A percentile compares a stretch with the other conserved stretches of the same genome.
Conservation (phyloP, 768 basidiomycete genomes). For the Gymnopilus junonius region DNA sequence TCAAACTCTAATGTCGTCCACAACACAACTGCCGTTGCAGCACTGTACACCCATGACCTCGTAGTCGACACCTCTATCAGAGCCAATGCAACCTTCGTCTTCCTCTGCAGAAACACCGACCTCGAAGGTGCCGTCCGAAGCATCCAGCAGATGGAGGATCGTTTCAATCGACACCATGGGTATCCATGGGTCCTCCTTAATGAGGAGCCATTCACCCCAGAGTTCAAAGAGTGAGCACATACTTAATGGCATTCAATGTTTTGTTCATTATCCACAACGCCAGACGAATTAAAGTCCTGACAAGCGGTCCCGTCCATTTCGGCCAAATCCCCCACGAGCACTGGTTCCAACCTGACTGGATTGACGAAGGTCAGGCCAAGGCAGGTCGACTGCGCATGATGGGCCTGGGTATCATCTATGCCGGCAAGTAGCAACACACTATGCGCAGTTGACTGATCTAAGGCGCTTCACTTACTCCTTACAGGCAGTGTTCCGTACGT, state of each 20-base stretch:
- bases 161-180: constrained; percentile 76
- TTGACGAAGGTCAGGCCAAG: constrained; percentile 71
- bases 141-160: constrained; percentile 75
- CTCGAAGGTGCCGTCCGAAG: constrained; percentile 56
- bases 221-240: constrained; percentile 62
- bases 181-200: constrained; percentile 91
- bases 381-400: constrained; percentile 66
- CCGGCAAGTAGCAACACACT: constrained; percentile 40
- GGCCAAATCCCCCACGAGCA: constrained; percentile 76
- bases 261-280: neutral
- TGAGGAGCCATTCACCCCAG: constrained; percentile 75
- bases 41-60: neutral
- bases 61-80: constrained; percentile 21
- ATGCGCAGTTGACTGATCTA: constrained; percentile 6
- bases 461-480: constrained; percentile 8
- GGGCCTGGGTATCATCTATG: constrained; percentile 65
- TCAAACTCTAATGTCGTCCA: constrained; percentile 8
- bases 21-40: neutral
- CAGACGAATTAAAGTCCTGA: constrained; percentile 59
- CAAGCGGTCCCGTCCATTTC: constrained; percentile 62
- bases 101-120: constrained; percentile 65
- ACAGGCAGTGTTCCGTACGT: constrained; percentile 78
- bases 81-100: constrained; percentile 83
- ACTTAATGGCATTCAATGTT: neutral
- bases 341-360: constrained; percentile 83